phyloP scores from a whole-genome alignment of 1,284 basidiomycete species.

The Cerrena zonata region DNA sequence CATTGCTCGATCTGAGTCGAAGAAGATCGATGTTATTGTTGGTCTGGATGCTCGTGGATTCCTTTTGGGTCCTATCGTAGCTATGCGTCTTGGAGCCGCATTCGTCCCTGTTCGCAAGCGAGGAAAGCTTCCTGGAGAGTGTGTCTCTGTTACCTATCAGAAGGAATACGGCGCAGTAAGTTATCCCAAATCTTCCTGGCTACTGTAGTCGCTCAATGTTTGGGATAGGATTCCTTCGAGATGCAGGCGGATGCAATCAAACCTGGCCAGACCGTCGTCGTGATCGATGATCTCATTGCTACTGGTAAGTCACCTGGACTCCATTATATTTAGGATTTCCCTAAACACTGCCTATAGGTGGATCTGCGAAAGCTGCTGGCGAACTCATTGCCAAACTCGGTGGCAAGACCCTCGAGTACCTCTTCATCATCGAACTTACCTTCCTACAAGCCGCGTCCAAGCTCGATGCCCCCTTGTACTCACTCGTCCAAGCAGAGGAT shows the following conservation, averaged over 20 bases:
- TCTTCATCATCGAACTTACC: slow-evolving; percentile 88
- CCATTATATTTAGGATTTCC: background rate
- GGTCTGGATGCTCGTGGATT: slow-evolving; percentile 96
- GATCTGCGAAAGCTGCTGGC: slow-evolving; percentile 91
- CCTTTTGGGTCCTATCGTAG: slow-evolving; percentile 89
- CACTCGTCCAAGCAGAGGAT: slow-evolving; percentile 74
- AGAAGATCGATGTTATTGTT: slow-evolving; percentile 89
- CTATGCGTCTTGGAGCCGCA: slow-evolving; percentile 84
- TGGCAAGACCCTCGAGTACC: slow-evolving; percentile 83
- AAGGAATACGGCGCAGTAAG: slow-evolving; percentile 90
- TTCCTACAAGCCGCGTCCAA: slow-evolving; percentile 78
- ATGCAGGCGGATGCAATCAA: slow-evolving; percentile 87
- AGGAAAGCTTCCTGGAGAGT: slow-evolving; percentile 90
- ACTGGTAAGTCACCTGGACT: slow-evolving; percentile 55
- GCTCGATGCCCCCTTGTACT: slow-evolving; percentile 84
- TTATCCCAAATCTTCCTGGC: slow-evolving; percentile 9
- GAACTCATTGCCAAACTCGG: slow-evolving; percentile 82
- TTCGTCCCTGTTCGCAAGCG: slow-evolving; percentile 95
- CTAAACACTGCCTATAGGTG: slow-evolving; percentile 49
- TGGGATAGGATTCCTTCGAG: slow-evolving; percentile 78
- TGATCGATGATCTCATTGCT: slow-evolving; percentile 95
- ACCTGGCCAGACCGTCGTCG: slow-evolving; percentile 78
- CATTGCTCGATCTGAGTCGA: slow-evolving; percentile 50
- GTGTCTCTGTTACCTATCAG: slow-evolving; percentile 72
- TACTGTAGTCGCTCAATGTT: background rate